These are phyloP conservation scores for Penicillium sp. DNA, from an alignment of 2,329 filamentous ascomycete genomes.

Conservation along the genomic window DNA sequence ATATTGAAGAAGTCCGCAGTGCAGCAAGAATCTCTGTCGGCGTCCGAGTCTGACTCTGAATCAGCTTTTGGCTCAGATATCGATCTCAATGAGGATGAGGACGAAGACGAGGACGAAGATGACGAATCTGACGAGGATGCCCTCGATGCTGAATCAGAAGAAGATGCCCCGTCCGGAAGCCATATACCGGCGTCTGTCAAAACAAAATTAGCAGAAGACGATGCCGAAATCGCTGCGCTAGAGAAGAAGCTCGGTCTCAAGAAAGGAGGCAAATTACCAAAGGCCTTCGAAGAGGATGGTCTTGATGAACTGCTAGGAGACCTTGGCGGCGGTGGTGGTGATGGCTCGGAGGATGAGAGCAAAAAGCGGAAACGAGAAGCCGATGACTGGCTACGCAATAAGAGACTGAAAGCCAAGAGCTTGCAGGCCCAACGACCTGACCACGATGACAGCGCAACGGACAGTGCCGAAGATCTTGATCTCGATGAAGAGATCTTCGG, in stretches of 20 bases:
- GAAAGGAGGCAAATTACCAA: slow-evolving; percentile 68
- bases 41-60: neutral
- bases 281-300: slow-evolving; percentile 75
- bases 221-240: slow-evolving; percentile 79
- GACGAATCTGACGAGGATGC: slow-evolving; percentile 29
- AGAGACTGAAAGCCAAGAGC: slow-evolving; percentile 52
- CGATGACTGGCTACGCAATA: slow-evolving; percentile 57
- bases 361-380: slow-evolving; percentile 60
- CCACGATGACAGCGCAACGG: slow-evolving; percentile 16
- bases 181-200: slow-evolving; percentile 46
- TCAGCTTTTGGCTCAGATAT: neutral
- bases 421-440: slow-evolving; percentile 17
- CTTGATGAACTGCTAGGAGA: slow-evolving; percentile 73
- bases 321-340: slow-evolving; percentile 54
- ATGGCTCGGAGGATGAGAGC: slow-evolving; percentile 49
- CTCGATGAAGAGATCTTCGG: slow-evolving; percentile 26
- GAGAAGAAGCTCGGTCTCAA: slow-evolving; percentile 85
- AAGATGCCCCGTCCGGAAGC: slow-evolving; percentile 4
- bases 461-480: slow-evolving; percentile 8
- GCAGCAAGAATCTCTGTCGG: slow-evolving; percentile 24
- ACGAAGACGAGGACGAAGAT: slow-evolving; percentile 27
- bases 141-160: slow-evolving; percentile 10
- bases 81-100: slow-evolving; percentile 17
- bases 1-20: slow-evolving; percentile 36
- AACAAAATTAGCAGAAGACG: slow-evolving; percentile 70